These are phyloP conservation scores for Abortiporus biennis DNA, from an alignment of 1,284 basidiomycete genomes.

Conservation along the genomic window DNA sequence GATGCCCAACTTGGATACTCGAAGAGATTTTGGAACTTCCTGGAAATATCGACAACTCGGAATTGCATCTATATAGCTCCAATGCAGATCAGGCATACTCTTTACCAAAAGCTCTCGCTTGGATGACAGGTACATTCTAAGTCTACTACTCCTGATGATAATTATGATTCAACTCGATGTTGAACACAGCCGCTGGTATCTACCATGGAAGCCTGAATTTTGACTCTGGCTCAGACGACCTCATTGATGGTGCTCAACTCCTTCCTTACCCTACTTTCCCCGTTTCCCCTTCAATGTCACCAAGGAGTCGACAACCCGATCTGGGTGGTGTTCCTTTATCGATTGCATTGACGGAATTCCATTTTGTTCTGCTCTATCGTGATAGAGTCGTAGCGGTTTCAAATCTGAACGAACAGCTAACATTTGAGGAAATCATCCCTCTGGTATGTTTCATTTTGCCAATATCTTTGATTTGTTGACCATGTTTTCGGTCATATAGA, in stretches of 20 bases:
- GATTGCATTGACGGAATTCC: conserved; percentile 87
- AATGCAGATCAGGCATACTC: conserved; percentile 65
- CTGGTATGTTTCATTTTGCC: conserved; percentile 47
- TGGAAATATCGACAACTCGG: conserved; percentile 66
- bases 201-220: conserved; percentile 79
- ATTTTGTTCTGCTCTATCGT: conserved; percentile 83
- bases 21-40: conserved; percentile 85
- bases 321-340: conserved; percentile 53
- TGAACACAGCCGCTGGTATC: conserved; percentile 68
- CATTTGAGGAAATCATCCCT: conserved; percentile 82
- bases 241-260: conserved; percentile 73
- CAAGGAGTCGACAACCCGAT: conserved; percentile 16
- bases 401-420: conserved; percentile 74
- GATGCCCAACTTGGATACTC: conserved; percentile 17
- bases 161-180: conserved; percentile 1
- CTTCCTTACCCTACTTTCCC: conserved; percentile 54
- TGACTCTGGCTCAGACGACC: conserved; percentile 60
- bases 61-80: conserved; percentile 72
- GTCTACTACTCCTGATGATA: background rate
- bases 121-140: conserved; percentile 72
- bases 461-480: too few species aligned
- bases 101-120: conserved; percentile 69
- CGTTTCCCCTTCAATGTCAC: conserved; percentile 20
- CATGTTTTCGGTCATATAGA: conserved; percentile 35
- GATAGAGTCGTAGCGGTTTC: conserved; percentile 79